Evolutionary conservation across 2,329 filamentous ascomycete species (phyloP).

Genomic region (Ophiostoma perfectum): DNA sequence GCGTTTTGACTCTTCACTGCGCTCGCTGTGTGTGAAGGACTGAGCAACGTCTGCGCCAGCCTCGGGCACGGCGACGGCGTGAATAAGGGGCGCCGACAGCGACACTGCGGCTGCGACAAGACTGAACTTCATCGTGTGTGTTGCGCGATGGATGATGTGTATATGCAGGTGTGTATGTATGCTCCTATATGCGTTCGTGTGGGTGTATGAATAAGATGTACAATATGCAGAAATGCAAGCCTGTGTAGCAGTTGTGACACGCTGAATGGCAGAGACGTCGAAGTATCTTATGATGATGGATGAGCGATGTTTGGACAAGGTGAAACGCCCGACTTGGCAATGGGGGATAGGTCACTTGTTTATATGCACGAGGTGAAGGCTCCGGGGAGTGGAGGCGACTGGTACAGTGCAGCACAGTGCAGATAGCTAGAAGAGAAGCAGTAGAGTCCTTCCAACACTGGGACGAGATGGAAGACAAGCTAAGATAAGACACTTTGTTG

Average conservation of each 20-base stretch:
- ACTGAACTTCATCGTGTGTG: slow-evolving; percentile 24
- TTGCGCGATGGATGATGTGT: background rate
- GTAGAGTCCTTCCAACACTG: too few species aligned
- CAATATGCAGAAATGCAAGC: too few species aligned
- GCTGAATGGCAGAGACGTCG: too few species aligned
- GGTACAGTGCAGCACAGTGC: background rate
- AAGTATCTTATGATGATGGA: background rate
- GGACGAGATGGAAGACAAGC: too few species aligned
- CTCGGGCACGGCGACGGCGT: slow-evolving; percentile 28
- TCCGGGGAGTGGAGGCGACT: background rate
- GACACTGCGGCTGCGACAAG: slow-evolving; percentile 19
- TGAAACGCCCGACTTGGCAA: background rate
- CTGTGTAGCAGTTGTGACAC: too few species aligned
- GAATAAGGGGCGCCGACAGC: slow-evolving; percentile 23
- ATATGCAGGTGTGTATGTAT: background rate
- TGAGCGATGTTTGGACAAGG: background rate
- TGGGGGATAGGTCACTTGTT: background rate
- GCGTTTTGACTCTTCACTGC: background rate
- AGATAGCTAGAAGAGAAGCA: too few species aligned
- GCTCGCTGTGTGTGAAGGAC: background rate
- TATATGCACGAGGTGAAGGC: background rate
- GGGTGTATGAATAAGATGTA: too few species aligned
- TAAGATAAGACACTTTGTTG: too few species aligned
- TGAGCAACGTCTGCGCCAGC: slow-evolving; percentile 9
- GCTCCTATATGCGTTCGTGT: background rate